Evolutionary conservation across 2,329 filamentous ascomycete genomes (phyloP).

Genomic region (Epichloe gansuensis): DNA sequence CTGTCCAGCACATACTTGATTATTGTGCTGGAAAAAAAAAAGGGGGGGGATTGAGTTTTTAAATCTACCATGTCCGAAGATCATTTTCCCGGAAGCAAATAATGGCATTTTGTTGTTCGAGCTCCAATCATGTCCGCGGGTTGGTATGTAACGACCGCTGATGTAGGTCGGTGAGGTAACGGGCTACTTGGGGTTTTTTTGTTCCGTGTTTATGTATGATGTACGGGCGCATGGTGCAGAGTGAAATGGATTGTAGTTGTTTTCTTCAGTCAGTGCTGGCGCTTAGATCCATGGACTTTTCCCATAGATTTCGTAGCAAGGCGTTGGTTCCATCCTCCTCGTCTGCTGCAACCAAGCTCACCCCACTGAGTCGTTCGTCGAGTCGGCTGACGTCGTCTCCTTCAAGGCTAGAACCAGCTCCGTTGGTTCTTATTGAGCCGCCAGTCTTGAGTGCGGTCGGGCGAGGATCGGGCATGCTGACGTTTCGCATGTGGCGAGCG

Average conservation of each 20-base stretch:
- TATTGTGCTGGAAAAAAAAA: too few relatives aligned
- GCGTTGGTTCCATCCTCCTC: slow-evolving; percentile 38
- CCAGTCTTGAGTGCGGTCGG: slow-evolving; percentile 20
- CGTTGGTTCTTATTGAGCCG: slow-evolving; percentile 25
- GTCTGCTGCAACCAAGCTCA: slow-evolving; percentile 34
- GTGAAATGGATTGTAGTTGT: background rate
- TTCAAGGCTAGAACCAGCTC: slow-evolving; percentile 31
- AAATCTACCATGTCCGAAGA: too few relatives aligned
- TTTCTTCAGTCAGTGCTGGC: slow-evolving; percentile 27
- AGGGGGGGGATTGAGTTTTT: too few relatives aligned
- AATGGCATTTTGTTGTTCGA: too few relatives aligned
- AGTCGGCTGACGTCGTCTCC: slow-evolving; percentile 29
- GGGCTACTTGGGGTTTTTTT: background rate
- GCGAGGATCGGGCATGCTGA: slow-evolving; percentile 24
- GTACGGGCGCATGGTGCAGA: too few relatives aligned
- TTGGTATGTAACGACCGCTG: too few relatives aligned
- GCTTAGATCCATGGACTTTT: slow-evolving; percentile 45
- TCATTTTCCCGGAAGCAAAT: too few relatives aligned
- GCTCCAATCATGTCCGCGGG: too few relatives aligned
- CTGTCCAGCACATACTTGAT: too few relatives aligned
- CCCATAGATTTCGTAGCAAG: slow-evolving; percentile 47
- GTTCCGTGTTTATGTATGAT: background rate
- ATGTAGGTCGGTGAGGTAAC: too few relatives aligned
- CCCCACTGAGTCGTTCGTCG: slow-evolving; percentile 34
- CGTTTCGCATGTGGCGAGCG: slow-evolving; percentile 25